These are phyloP conservation scores for Wilcoxina mikolae DNA, from an alignment of 495 filamentous ascomycete genomes.

Conservation along the genomic window DNA sequence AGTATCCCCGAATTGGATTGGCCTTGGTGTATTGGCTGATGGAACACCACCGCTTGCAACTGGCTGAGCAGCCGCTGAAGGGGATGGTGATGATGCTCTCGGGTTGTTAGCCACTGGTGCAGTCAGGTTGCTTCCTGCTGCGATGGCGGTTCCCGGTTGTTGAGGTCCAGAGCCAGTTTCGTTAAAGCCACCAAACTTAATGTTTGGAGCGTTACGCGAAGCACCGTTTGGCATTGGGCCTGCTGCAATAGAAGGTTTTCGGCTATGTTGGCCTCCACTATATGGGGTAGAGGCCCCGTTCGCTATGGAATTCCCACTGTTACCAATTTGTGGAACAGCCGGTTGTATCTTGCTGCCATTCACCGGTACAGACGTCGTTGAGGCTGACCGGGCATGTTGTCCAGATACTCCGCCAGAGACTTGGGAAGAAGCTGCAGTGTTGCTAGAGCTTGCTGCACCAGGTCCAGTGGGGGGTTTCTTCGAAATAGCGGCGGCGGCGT, in stretches of 20 bases:
- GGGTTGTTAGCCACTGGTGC: slow-evolving; percentile 27
- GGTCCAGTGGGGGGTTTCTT: slow-evolving; percentile 16
- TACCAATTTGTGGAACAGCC: slow-evolving; percentile 16
- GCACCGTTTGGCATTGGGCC: slow-evolving; percentile 27
- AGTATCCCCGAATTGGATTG: slow-evolving; percentile 25
- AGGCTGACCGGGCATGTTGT: slow-evolving; percentile 27
- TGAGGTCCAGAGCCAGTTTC: slow-evolving; percentile 20
- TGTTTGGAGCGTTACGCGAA: slow-evolving; percentile 14
- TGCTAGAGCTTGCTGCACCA: neutral
- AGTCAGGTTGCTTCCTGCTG: slow-evolving; percentile 27
- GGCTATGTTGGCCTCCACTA: slow-evolving; percentile 20
- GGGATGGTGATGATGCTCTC: slow-evolving; percentile 24
- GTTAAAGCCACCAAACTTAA: slow-evolving; percentile 25
- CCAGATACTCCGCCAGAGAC: slow-evolving; percentile 22
- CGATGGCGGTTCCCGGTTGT: slow-evolving; percentile 22
- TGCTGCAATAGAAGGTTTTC: slow-evolving; percentile 27
- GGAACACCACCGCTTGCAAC: slow-evolving; percentile 24
- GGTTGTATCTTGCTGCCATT: slow-evolving; percentile 28
- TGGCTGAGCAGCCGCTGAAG: slow-evolving; percentile 25
- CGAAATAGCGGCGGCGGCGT: slow-evolving; percentile 12
- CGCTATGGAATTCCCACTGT: slow-evolving; percentile 21
- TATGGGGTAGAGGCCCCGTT: slow-evolving; percentile 19
- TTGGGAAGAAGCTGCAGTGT: slow-evolving; percentile 12
- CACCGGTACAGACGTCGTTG: slow-evolving; percentile 27
- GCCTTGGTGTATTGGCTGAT: slow-evolving; percentile 11